Evolutionary conservation across 345 rosid species (phyloP).

Genomic region (Bruguiera parviflora): DNA sequence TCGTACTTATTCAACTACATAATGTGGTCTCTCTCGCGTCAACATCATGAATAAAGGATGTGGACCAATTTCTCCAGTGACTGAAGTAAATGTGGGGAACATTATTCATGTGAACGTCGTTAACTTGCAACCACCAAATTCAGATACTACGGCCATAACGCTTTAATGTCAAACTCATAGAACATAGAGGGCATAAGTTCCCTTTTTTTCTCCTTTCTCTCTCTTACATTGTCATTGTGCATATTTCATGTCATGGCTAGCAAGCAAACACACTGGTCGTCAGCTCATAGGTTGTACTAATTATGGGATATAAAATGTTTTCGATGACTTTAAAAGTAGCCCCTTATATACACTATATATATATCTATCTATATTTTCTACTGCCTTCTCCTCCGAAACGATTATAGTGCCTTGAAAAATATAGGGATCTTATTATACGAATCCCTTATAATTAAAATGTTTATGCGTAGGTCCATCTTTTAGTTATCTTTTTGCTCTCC

Average conservation of each 20-base stretch:
- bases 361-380: background rate
- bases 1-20: background rate
- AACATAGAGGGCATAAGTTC: background rate
- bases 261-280: conserved; percentile 3
- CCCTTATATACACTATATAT: background rate
- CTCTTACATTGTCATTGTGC: conserved; percentile 1
- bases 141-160: conserved; percentile 13
- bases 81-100: conserved; percentile 38
- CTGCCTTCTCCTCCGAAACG: background rate
- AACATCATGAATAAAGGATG: conserved; percentile 29
- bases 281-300: background rate
- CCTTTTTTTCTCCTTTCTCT: background rate
- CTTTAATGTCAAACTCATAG: conserved; percentile 22
- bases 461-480: no score
- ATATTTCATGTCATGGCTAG: background rate
- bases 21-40: conserved; percentile 24
- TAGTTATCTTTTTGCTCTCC: no score
- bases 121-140: conserved; percentile 38
- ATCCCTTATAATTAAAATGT: no score
- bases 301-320: background rate
- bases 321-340: background rate
- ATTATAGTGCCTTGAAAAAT: background rate
- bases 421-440: background rate
- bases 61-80: conserved; percentile 37
- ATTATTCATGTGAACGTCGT: conserved; percentile 42